Percentiles rank a stretch among this genome's conserved stretches.
Evolutionary conservation across 139 green algal genomes (phyloP).

Genomic region (Parachlorella kessleri): DNA sequence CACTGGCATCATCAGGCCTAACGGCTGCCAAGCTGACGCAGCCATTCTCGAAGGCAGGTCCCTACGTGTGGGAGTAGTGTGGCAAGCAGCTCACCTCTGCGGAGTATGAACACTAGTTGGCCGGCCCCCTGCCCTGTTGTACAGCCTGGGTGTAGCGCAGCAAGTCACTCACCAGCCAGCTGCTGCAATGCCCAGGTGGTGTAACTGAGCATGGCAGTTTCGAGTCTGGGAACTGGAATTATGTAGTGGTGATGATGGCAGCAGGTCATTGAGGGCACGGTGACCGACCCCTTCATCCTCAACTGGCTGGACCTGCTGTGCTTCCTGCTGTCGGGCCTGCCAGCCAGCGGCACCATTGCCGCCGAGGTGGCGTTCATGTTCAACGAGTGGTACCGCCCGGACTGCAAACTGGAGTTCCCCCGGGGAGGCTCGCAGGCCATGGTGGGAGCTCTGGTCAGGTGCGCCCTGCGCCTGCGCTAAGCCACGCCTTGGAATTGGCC

Average conservation of each 20-base stretch:
- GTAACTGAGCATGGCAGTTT: neutral
- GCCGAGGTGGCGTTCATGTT: constrained; percentile 97
- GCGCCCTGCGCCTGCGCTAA: too few relatives aligned
- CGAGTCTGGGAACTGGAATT: neutral
- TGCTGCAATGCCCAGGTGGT: neutral
- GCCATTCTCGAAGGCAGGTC: constrained; percentile 77
- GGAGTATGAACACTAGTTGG: neutral
- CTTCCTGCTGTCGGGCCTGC: constrained; percentile 94
- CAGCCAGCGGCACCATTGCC: constrained; percentile 90
- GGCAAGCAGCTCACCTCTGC: neutral
- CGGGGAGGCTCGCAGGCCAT: constrained; percentile 87
- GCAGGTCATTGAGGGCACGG: constrained; percentile 54
- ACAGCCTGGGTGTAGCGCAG: neutral
- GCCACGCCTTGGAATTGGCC: too few relatives aligned
- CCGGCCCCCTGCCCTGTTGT: neutral
- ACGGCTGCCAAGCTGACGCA: constrained; percentile 68
- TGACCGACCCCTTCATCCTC: constrained; percentile 85
- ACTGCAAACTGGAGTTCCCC: constrained; percentile 90
- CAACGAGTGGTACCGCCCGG: constrained; percentile 81
- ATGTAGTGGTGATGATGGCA: neutral
- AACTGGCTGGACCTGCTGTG: constrained; percentile 97
- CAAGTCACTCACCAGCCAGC: neutral
- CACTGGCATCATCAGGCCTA: constrained; percentile 54
- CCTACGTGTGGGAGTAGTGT: neutral
- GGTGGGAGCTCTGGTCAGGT: constrained; percentile 82